Percentiles rank a stretch among this genome's conserved stretches.
These are phyloP conservation scores for Cornus florida DNA, from an alignment of 148 eudicot species.

Conservation along the genomic window DNA sequence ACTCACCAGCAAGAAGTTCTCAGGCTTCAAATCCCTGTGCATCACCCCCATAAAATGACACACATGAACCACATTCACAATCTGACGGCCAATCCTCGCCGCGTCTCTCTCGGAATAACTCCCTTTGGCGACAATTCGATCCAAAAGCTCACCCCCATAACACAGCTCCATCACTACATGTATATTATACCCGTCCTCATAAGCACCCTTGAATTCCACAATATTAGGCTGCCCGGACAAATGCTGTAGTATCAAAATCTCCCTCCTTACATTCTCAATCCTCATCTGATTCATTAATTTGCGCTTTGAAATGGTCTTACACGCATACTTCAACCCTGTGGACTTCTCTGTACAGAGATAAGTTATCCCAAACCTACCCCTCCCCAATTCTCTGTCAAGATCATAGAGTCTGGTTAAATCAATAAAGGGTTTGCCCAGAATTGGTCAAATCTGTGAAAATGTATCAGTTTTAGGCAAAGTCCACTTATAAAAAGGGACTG, in stretches of 20 bases:
- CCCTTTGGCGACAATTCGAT: constrained; percentile 36
- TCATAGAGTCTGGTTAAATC: background rate
- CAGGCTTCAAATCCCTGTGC: constrained; percentile 40
- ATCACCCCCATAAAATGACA: constrained; percentile 47
- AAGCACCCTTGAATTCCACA: constrained; percentile 34
- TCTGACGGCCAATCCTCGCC: constrained; percentile 30
- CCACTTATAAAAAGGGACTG: background rate
- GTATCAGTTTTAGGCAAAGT: background rate
- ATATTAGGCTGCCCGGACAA: constrained; percentile 39
- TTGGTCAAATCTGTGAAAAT: background rate
- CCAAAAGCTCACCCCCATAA: constrained; percentile 31
- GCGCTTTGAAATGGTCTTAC: constrained; percentile 36
- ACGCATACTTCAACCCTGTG: constrained; percentile 33
- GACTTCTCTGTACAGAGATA: constrained; percentile 36
- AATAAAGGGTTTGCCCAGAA: background rate
- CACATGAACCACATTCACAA: constrained; percentile 40
- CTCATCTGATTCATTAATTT: constrained; percentile 32
- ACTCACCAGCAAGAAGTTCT: constrained; percentile 36
- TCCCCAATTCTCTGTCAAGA: constrained; percentile 40
- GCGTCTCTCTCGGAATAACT: constrained; percentile 39
- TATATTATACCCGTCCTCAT: constrained; percentile 32
- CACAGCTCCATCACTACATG: constrained; percentile 42
- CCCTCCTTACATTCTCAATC: constrained; percentile 41
- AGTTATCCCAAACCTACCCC: constrained; percentile 40
- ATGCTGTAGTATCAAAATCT: constrained; percentile 37